phyloP scores from a whole-genome alignment of 345 rosid species.

The Brassica napus region DNA sequence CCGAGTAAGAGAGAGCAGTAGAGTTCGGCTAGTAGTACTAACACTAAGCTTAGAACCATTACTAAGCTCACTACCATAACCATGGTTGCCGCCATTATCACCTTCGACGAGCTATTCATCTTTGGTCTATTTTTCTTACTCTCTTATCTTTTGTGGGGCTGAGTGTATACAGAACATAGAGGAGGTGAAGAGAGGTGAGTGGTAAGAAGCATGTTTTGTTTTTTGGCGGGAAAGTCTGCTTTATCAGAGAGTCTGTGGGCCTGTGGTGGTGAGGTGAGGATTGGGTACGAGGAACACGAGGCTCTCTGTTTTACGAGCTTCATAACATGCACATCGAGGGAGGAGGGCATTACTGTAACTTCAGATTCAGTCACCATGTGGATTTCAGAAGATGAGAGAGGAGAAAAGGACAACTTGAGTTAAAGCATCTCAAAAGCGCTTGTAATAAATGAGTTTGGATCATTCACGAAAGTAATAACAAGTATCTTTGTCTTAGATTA shows the following conservation, averaged over 20 bases:
- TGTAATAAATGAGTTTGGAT: not conserved
- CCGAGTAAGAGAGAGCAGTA: constrained; percentile 79
- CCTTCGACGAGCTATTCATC: constrained; percentile 80
- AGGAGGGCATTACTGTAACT: constrained; percentile 6
- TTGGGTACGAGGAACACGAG: constrained; percentile 42
- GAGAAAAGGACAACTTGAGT: not conserved
- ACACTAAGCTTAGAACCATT: constrained; percentile 66
- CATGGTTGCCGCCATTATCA: constrained; percentile 83
- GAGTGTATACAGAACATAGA: constrained; percentile 4
- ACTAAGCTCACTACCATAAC: constrained; percentile 77
- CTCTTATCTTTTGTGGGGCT: not conserved
- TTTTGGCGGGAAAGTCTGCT: constrained; percentile 37
- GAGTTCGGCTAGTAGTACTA: constrained; percentile 80
- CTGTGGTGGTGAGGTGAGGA: constrained; percentile 10
- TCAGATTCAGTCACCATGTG: not conserved
- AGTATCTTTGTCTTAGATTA: not conserved
- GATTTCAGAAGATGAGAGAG: not conserved
- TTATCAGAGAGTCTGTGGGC: constrained; percentile 20
- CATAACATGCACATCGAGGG: not conserved
- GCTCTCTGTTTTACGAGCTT: constrained; percentile 39
- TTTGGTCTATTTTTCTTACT: no score
- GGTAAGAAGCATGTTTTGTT: constrained; percentile 24
- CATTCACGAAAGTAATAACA: not conserved
- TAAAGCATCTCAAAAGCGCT: not conserved
- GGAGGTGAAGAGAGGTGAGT: not conserved